These are phyloP conservation scores for Citrus trifoliata DNA, from an alignment of 345 rosid genomes.

Conservation along the genomic window DNA sequence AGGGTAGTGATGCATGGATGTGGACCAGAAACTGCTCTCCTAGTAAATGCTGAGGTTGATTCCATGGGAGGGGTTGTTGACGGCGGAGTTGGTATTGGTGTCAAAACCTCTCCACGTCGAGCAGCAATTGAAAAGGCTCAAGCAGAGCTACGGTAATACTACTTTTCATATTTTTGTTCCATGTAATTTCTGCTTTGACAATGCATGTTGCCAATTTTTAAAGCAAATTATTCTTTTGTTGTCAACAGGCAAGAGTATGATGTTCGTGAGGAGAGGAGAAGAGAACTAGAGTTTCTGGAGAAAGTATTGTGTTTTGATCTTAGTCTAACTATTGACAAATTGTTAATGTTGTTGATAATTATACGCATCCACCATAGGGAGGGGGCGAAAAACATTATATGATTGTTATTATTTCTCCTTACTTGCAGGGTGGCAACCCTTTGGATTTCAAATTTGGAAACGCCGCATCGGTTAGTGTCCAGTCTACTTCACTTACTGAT, in stretches of 20 bases:
- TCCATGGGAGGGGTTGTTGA: slow-evolving; percentile 99
- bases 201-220: background rate
- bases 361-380: background rate
- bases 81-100: slow-evolving; percentile 81
- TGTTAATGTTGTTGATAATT: slow-evolving; percentile 8
- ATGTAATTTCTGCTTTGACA: slow-evolving; percentile 1
- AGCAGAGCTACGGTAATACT: slow-evolving; percentile 81
- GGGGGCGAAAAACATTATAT: background rate
- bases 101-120: slow-evolving; percentile 85
- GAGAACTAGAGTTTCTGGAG: slow-evolving; percentile 94
- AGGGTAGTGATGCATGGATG: slow-evolving; percentile 76
- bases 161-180: slow-evolving; percentile 2
- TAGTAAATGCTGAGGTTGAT: slow-evolving; percentile 98
- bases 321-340: slow-evolving; percentile 16
- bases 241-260: slow-evolving; percentile 92
- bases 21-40: slow-evolving; percentile 50
- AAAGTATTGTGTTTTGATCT: slow-evolving; percentile 59
- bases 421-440: slow-evolving; percentile 94
- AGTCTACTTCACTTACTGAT: slow-evolving; percentile 88
- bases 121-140: slow-evolving; percentile 97
- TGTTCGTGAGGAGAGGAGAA: slow-evolving; percentile 93
- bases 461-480: slow-evolving; percentile 79
- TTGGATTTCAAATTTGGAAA: slow-evolving; percentile 87
- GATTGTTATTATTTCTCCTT: slow-evolving; percentile 15
- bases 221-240: slow-evolving; percentile 13